A percentile compares a stretch with the other conserved stretches of the same genome.
Evolutionary conservation across 306 rosid species (phyloP).

Genomic region (Vicia villosa): DNA sequence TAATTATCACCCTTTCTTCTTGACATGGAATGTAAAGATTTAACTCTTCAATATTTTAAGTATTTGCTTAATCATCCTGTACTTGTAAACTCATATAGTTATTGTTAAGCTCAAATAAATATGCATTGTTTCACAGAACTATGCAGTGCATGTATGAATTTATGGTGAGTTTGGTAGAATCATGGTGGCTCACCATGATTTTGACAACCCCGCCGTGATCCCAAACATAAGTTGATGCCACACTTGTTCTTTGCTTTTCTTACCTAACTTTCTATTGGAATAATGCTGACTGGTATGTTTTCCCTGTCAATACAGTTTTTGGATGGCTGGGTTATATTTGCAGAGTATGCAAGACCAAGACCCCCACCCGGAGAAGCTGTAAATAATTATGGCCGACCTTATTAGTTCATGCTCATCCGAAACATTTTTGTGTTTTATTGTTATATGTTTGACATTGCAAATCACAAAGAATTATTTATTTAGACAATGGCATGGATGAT

Average conservation of each 20-base stretch:
- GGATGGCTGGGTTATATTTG: slow-evolving; percentile 99
- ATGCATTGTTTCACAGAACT: slow-evolving; percentile 16
- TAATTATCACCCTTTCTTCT: neutral
- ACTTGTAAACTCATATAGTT: neutral
- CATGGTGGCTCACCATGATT: no score
- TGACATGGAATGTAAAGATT: neutral
- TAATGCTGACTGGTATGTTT: slow-evolving; percentile 25
- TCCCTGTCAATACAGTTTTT: slow-evolving; percentile 60
- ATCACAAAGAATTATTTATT: slow-evolving; percentile 26
- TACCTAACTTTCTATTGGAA: neutral
- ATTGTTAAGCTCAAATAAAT: neutral
- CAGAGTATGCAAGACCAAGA: slow-evolving; percentile 93
- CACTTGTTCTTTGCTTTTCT: slow-evolving; percentile 3
- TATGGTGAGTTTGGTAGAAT: no score
- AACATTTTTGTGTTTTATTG: slow-evolving; percentile 31
- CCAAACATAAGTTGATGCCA: neutral
- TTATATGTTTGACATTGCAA: slow-evolving; percentile 24
- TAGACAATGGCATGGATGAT: neutral
- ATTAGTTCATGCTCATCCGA: slow-evolving; percentile 42
- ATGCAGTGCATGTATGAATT: neutral
- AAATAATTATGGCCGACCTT: slow-evolving; percentile 49
- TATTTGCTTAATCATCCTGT: slow-evolving; percentile 9
- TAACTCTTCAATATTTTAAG: neutral
- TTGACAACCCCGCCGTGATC: no score
- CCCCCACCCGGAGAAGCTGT: slow-evolving; percentile 48